phyloP scores from a whole-genome alignment of 345 rosid species.

The Carallia pectinifolia region DNA sequence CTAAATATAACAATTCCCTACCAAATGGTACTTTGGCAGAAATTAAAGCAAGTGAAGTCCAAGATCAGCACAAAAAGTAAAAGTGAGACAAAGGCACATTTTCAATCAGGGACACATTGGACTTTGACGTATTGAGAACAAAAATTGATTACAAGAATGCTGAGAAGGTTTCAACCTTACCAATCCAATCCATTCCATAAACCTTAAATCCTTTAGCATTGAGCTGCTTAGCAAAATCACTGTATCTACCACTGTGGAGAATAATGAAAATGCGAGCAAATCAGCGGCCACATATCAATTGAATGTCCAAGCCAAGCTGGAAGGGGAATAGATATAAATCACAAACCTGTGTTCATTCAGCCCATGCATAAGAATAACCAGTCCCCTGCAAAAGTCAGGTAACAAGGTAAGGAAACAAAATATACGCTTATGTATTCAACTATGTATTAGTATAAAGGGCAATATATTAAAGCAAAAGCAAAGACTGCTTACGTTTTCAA shows the following conservation, averaged over 20 bases:
- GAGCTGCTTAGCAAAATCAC: constrained; percentile 26
- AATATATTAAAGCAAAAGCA: neutral
- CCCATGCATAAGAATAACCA: constrained; percentile 32
- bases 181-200: constrained; percentile 39
- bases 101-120: neutral
- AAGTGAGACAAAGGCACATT: neutral
- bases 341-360: constrained; percentile 38
- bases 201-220: constrained; percentile 29
- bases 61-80: neutral
- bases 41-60: neutral
- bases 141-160: neutral
- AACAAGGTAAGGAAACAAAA: neutral
- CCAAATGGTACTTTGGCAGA: no score
- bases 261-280: constrained; percentile 7
- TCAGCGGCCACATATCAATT: neutral
- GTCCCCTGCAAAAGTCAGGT: constrained; percentile 24
- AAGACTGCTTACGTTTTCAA: neutral
- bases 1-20: no score
- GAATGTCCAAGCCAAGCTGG: neutral
- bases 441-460: neutral
- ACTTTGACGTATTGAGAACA: neutral
- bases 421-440: neutral
- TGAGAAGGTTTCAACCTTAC: constrained; percentile 19
- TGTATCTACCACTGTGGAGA: constrained; percentile 28
- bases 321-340: neutral